These are phyloP conservation scores for Moesziomyces parantarcticus DNA, from an alignment of 1,284 basidiomycete species.

Conservation along the genomic window DNA sequence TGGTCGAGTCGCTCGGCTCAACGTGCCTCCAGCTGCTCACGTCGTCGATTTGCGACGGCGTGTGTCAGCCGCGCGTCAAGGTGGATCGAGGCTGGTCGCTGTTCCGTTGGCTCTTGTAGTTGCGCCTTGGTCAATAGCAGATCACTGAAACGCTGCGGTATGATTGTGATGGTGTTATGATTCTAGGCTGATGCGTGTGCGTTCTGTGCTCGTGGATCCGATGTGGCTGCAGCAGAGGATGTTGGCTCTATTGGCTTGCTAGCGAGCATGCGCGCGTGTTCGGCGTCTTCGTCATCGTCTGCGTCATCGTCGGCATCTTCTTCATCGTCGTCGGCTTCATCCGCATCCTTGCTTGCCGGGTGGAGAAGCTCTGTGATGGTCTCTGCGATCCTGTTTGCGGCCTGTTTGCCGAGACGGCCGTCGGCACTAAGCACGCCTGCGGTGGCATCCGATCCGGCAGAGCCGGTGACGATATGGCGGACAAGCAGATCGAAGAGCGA, in stretches of 20 bases:
- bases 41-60: slow-evolving; percentile 2
- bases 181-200: neutral
- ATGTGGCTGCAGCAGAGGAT: neutral
- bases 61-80: slow-evolving; percentile 8
- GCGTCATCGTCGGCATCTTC: slow-evolving; percentile 28
- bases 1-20: slow-evolving; percentile 30
- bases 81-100: slow-evolving; percentile 35
- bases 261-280: neutral
- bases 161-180: neutral
- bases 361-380: slow-evolving; percentile 8
- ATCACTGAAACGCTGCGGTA: too few relatives aligned
- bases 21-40: slow-evolving; percentile 20
- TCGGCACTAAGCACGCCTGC: slow-evolving; percentile 10
- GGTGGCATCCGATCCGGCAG: neutral
- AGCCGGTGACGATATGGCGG: slow-evolving; percentile 6
- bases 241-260: neutral
- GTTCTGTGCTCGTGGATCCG: neutral
- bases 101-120: slow-evolving; percentile 37
- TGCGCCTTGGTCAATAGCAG: neutral
- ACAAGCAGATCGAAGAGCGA: slow-evolving; percentile 32
- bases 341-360: slow-evolving; percentile 8
- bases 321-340: slow-evolving; percentile 14
- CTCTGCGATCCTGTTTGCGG: neutral
- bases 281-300: slow-evolving; percentile 1
- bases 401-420: slow-evolving; percentile 20